Evolutionary conservation across 306 rosid species (phyloP).

Genomic region (Pachyrhizus erosus): DNA sequence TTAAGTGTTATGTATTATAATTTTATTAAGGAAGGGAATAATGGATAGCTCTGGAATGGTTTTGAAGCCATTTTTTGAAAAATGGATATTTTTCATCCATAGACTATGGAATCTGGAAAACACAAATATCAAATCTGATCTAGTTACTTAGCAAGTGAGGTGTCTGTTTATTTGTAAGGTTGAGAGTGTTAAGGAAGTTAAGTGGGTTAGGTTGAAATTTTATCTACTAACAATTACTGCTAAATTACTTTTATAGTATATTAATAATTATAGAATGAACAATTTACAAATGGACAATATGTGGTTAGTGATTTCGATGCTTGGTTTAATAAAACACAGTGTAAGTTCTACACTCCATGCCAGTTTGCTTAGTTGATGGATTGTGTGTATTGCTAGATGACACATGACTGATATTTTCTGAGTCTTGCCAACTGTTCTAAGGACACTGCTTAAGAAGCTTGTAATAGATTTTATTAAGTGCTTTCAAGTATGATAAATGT

Average conservation of each 20-base stretch:
- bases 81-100: neutral
- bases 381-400: neutral
- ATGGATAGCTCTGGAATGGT: neutral
- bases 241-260: neutral
- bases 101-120: conserved; percentile 1
- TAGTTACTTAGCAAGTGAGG: conserved; percentile 13
- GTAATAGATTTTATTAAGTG: neutral
- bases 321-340: neutral
- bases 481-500: neutral
- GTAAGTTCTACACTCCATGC: conserved; percentile 18
- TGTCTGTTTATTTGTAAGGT: neutral
- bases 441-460: neutral
- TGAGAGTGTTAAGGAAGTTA: neutral
- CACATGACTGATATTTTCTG: conserved; percentile 1
- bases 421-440: neutral
- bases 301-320: neutral
- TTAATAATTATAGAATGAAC: neutral
- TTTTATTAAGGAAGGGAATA: neutral
- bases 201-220: neutral
- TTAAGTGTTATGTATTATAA: neutral
- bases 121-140: neutral
- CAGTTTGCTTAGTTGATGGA: conserved; percentile 7
- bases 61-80: conserved; percentile 4
- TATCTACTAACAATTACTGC: neutral
- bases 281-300: conserved; percentile 4